Percentiles rank a stretch among this genome's conserved stretches.
Conservation (phyloP, 2,329 filamentous ascomycete species). For the Talaromyces sp. region DNA sequence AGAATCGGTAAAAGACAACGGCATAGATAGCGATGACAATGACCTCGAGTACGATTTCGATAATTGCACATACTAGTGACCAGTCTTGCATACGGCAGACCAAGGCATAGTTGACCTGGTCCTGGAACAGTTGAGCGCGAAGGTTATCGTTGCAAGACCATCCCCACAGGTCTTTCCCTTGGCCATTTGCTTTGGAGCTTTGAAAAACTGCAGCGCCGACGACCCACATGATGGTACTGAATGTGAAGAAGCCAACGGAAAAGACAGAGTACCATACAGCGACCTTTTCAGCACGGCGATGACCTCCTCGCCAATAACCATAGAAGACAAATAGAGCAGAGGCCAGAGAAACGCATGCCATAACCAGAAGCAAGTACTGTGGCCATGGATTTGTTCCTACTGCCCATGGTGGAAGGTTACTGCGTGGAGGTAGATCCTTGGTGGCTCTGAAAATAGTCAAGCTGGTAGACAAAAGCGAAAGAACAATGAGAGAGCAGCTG, state of each 20-base stretch:
- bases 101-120: conserved; percentile 82
- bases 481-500: conserved; percentile 90
- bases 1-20: conserved; percentile 95
- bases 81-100: conserved; percentile 88
- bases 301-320: conserved; percentile 84
- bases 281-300: conserved; percentile 84
- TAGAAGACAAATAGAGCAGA: conserved; percentile 77
- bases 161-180: conserved; percentile 90
- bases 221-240: conserved; percentile 89
- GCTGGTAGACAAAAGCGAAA: conserved; percentile 83
- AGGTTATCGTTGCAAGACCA: conserved; percentile 95
- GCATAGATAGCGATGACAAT: conserved; percentile 91
- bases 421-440: conserved; percentile 67
- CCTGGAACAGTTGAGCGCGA: conserved; percentile 68
- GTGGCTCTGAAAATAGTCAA: conserved; percentile 92
- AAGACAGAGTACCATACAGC: conserved; percentile 95
- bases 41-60: conserved; percentile 89
- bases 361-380: conserved; percentile 74
- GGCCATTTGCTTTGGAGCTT: conserved; percentile 65
- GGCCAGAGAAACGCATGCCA: conserved; percentile 74
- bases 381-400: conserved; percentile 77
- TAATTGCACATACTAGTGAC: conserved; percentile 93
- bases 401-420: conserved; percentile 82
- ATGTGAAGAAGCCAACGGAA: conserved; percentile 86
- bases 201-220: conserved; percentile 82